These are phyloP conservation scores for Adansonia madagascariensis DNA, from an alignment of 441 rosid genomes.

Conservation along the genomic window DNA sequence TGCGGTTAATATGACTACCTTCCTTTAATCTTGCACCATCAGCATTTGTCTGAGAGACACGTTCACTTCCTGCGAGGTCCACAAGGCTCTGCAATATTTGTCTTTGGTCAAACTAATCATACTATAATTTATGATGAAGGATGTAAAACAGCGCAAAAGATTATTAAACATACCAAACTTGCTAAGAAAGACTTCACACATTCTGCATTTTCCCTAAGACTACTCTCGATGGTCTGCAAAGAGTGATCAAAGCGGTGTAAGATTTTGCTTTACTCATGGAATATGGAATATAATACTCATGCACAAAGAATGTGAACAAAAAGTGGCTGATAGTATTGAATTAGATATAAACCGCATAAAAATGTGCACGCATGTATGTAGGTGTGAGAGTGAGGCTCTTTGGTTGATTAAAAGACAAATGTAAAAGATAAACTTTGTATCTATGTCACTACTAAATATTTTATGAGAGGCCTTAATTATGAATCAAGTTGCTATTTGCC, in stretches of 20 bases:
- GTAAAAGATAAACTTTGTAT: constrained; percentile 1
- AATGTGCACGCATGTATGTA: background rate
- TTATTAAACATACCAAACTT: constrained; percentile 66
- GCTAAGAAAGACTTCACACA: constrained; percentile 78
- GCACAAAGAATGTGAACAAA: background rate
- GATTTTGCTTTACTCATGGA: constrained; percentile 11
- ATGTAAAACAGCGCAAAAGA: constrained; percentile 20
- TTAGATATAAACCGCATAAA: background rate
- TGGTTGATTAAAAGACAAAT: constrained; percentile 14
- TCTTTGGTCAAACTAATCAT: constrained; percentile 28
- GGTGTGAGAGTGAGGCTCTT: background rate
- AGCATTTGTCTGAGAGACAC: constrained; percentile 80
- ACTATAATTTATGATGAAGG: constrained; percentile 18
- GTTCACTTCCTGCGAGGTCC: constrained; percentile 98
- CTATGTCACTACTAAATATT: background rate
- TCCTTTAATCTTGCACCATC: constrained; percentile 83
- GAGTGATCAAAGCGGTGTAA: constrained; percentile 33
- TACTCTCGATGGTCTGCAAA: constrained; percentile 79
- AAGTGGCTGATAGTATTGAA: background rate
- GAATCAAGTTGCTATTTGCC: background rate
- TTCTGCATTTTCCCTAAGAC: constrained; percentile 73
- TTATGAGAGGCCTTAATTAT: background rate
- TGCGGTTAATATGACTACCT: constrained; percentile 90
- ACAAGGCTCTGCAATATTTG: constrained; percentile 73
- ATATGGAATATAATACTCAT: constrained; percentile 17